phyloP scores from a whole-genome alignment of 306 rosid species.

The Cicer pinnatifidum region DNA sequence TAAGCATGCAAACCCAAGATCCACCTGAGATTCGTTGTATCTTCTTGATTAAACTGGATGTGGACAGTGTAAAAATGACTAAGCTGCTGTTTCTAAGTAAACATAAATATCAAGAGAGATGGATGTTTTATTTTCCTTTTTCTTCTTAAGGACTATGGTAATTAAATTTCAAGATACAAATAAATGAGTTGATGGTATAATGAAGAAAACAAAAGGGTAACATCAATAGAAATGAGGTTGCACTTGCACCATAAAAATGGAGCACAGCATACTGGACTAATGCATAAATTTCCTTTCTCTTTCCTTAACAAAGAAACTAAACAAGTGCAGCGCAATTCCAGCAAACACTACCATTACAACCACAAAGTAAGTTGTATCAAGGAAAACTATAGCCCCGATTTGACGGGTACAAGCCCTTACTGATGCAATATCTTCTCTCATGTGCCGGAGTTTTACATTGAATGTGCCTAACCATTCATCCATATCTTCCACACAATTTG shows the following conservation, averaged over 20 bases:
- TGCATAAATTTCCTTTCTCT: conserved; percentile 23
- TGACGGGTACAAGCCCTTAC: conserved; percentile 53
- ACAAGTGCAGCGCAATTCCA: conserved; percentile 33
- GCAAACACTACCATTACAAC: conserved; percentile 17
- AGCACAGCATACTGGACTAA: conserved; percentile 18
- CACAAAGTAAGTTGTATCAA: conserved; percentile 39
- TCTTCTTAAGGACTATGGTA: conserved; percentile 4
- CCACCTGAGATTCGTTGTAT: conserved; percentile 12
- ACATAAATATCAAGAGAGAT: conserved; percentile 24
- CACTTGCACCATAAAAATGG: conserved; percentile 21
- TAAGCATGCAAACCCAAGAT: conserved; percentile 20
- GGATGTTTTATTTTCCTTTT: conserved; percentile 21
- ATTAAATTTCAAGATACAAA: conserved; percentile 19
- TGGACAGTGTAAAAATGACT: background rate
- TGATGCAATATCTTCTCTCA: conserved; percentile 98
- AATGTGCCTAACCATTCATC: conserved; percentile 95
- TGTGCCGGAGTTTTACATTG: conserved; percentile 93
- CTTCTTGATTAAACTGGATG: conserved; percentile 13
- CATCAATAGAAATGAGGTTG: conserved; percentile 15
- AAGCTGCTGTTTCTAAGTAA: conserved; percentile 15
- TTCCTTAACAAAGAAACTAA: conserved; percentile 6
- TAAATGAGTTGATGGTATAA: conserved; percentile 18
- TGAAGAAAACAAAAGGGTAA: conserved; percentile 21
- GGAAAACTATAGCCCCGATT: conserved; percentile 41
- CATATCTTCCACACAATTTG: conserved; percentile 91